Conservation (phyloP, 2,329 filamentous ascomycete species). For the Trichophyton mentagrophytes region DNA sequence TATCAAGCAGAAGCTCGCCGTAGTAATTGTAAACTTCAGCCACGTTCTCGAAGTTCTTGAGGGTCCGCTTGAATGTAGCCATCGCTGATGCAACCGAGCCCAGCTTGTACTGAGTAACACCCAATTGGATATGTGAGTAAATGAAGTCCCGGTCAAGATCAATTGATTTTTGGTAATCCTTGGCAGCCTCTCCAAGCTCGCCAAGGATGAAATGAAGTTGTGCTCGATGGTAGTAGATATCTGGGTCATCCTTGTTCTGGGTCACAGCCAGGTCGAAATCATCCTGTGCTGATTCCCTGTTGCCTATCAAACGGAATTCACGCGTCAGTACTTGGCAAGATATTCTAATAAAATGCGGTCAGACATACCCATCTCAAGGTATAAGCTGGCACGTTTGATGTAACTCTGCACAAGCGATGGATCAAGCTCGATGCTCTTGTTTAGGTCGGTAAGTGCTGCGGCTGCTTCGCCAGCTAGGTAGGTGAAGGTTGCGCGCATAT, state of each 20-base stretch:
- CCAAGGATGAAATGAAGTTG: constrained; percentile 96
- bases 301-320: constrained; percentile 40
- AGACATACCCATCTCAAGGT: constrained; percentile 69
- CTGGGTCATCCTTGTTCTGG: constrained; percentile 78
- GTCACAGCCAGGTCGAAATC: constrained; percentile 78
- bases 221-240: constrained; percentile 98
- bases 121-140: constrained; percentile 98
- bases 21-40: constrained; percentile 99
- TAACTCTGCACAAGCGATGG: constrained; percentile 86
- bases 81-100: constrained; percentile 94
- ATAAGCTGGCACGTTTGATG: constrained; percentile 97
- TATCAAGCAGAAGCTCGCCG: constrained; percentile 89
- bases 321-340: not conserved
- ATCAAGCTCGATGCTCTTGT: constrained; percentile 85
- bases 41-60: constrained; percentile 96
- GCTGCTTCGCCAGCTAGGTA: constrained; percentile 83
- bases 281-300: constrained; percentile 70
- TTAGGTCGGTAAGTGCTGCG: constrained; percentile 69
- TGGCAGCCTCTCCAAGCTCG: constrained; percentile 84
- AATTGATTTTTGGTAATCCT: constrained; percentile 99
- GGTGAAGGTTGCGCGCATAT: constrained; percentile 90
- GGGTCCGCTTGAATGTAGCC: constrained; percentile 92
- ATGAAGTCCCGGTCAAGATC: constrained; percentile 93
- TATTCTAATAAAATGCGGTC: not conserved
- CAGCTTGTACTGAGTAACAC: constrained; percentile 99